phyloP scores from a whole-genome alignment of 2,329 filamentous ascomycete genomes.

The Aspergillus awamori region DNA sequence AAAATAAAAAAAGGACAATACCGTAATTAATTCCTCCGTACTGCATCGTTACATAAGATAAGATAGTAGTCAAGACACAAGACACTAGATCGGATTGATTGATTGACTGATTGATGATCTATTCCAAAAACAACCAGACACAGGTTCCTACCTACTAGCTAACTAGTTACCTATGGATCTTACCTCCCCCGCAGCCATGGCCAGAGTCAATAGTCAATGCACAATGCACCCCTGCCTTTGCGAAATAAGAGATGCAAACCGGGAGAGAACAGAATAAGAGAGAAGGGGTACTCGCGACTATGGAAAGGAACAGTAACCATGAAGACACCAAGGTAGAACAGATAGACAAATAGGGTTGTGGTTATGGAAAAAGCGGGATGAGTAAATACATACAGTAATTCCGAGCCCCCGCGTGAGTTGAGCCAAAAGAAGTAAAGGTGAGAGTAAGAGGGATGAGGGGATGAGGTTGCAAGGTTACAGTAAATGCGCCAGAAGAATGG shows the following conservation, averaged over 20 bases:
- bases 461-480: not conserved
- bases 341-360: no score
- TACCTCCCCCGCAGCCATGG: no score
- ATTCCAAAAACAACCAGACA: not conserved
- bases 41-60: no score
- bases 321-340: no score
- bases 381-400: not conserved
- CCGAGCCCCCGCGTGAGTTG: not conserved
- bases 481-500: constrained; percentile 4
- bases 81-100: not conserved
- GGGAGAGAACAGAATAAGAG: no score
- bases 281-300: no score
- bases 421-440: not conserved
- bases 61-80: not conserved
- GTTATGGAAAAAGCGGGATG: not conserved
- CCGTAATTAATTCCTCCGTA: not conserved
- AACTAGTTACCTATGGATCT: no score
- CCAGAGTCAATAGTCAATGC: no score
- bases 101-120: not conserved
- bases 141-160: no score
- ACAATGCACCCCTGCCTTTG: no score
- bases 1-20: not conserved
- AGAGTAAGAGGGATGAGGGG: not conserved
- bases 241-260: no score
- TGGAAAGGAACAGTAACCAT: no score